phyloP scores from a whole-genome alignment of 2,329 filamentous ascomycete species.

The Calonectria pauciramosa region DNA sequence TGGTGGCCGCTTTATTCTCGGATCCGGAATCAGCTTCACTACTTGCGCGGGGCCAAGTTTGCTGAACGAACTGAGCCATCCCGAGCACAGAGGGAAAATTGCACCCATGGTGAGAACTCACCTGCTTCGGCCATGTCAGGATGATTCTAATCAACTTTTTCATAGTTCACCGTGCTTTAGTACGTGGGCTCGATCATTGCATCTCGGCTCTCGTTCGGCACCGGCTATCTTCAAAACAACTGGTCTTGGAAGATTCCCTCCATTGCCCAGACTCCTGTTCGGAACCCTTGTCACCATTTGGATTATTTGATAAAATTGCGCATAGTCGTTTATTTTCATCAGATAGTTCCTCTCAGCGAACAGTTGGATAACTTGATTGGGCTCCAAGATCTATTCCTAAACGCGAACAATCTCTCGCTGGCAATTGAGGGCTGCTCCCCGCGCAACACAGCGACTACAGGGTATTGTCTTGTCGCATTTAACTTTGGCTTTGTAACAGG shows the following conservation, averaged over 20 bases:
- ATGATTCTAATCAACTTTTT: too few relatives aligned
- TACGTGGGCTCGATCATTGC: constrained; percentile 26
- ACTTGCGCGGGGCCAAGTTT: constrained; percentile 6
- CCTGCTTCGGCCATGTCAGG: too few relatives aligned
- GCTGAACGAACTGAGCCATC: constrained; percentile 6
- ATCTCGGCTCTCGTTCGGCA: constrained; percentile 27
- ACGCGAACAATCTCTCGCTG: not conserved
- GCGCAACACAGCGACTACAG: not conserved
- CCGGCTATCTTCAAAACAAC: constrained; percentile 7
- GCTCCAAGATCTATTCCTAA: not conserved
- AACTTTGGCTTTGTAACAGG: constrained; percentile 10
- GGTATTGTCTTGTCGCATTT: constrained; percentile 16
- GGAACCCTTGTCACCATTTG: not conserved
- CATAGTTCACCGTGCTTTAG: constrained; percentile 5
- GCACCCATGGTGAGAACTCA: not conserved
- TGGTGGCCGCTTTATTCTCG: not conserved
- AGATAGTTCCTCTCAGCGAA: not conserved
- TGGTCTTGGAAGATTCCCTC: constrained; percentile 33
- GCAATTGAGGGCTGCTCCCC: not conserved
- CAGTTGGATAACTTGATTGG: not conserved
- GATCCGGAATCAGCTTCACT: constrained; percentile 8
- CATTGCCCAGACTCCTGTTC: constrained; percentile 3
- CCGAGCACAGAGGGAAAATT: not conserved
- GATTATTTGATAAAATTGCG: not conserved
- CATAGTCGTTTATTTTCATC: not conserved